Percentiles rank a stretch among this genome's conserved stretches.
Evolutionary conservation across 495 filamentous ascomycete genomes (phyloP).

Genomic region (Aspergillus saccharolyticus): DNA sequence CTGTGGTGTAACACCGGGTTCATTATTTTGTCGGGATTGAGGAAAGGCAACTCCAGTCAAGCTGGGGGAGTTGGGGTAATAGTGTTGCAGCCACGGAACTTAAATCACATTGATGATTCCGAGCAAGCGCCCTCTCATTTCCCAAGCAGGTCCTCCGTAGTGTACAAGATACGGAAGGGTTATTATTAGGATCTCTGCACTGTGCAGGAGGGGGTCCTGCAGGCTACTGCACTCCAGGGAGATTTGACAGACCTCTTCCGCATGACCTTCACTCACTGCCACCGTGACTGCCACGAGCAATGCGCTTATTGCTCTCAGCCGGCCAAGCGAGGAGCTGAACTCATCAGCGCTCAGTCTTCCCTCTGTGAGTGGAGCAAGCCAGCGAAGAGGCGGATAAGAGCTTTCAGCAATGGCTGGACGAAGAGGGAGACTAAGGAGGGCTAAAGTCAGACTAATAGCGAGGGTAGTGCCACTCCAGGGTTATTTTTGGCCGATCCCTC

Average conservation of each 20-base stretch:
- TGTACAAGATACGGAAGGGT: not conserved
- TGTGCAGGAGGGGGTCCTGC: not conserved
- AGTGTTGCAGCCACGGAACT: not conserved
- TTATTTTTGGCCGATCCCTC: slow-evolving; percentile 6
- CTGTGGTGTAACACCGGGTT: not conserved
- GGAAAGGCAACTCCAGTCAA: not conserved
- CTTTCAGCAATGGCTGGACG: not conserved
- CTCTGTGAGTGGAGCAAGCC: not conserved
- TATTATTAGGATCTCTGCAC: not conserved
- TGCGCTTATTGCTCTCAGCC: not conserved
- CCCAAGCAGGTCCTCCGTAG: not conserved
- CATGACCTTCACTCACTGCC: not conserved
- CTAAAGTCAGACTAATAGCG: not conserved
- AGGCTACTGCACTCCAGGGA: not conserved
- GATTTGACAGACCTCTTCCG: not conserved
- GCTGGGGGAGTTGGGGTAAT: not conserved
- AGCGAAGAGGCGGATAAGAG: not conserved
- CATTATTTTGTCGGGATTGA: not conserved
- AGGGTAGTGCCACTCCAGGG: not conserved
- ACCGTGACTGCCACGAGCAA: not conserved
- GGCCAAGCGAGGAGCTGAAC: not conserved
- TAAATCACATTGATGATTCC: not conserved
- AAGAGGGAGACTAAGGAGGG: not conserved
- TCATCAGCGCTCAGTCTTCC: not conserved
- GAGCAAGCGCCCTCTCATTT: not conserved